Conservation (phyloP, 139 green algal genomes). For the Chlorella sp. region DNA sequence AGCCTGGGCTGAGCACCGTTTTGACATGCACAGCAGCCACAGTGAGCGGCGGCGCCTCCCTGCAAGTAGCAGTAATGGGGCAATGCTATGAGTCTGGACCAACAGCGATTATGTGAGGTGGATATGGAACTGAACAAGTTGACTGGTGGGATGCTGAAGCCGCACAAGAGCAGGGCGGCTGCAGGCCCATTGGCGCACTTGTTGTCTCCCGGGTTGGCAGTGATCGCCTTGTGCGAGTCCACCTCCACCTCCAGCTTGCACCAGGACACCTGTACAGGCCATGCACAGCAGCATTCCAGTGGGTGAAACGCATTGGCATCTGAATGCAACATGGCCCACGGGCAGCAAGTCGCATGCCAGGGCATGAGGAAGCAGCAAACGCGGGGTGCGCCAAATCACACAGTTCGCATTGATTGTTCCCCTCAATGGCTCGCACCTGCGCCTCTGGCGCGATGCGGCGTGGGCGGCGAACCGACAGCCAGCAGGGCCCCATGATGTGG, state of each 20-base stretch:
- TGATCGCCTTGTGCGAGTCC: constrained; percentile 69
- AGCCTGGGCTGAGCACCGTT: constrained; percentile 79
- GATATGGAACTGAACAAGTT: no score
- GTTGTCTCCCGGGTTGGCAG: neutral
- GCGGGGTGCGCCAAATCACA: no score
- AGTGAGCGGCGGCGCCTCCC: constrained; percentile 77
- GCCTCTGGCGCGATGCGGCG: constrained; percentile 37
- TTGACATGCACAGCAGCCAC: constrained; percentile 93
- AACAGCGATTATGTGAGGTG: no score
- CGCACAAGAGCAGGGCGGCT: no score
- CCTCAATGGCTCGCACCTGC: constrained; percentile 23
- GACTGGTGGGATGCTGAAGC: no score
- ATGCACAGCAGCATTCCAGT: no score
- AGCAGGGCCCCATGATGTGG: constrained; percentile 91
- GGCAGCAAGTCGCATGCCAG: no score
- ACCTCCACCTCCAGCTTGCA: constrained; percentile 93
- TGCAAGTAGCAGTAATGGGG: neutral
- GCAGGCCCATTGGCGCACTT: constrained; percentile 19
- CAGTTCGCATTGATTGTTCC: neutral
- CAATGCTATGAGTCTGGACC: no score
- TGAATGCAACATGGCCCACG: no score
- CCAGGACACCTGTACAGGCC: constrained; percentile 82
- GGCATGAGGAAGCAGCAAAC: no score
- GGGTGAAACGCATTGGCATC: no score
- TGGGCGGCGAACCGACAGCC: constrained; percentile 77